phyloP scores from a whole-genome alignment of 2,329 filamentous ascomycete genomes.

The Epichloe sylvatica region DNA sequence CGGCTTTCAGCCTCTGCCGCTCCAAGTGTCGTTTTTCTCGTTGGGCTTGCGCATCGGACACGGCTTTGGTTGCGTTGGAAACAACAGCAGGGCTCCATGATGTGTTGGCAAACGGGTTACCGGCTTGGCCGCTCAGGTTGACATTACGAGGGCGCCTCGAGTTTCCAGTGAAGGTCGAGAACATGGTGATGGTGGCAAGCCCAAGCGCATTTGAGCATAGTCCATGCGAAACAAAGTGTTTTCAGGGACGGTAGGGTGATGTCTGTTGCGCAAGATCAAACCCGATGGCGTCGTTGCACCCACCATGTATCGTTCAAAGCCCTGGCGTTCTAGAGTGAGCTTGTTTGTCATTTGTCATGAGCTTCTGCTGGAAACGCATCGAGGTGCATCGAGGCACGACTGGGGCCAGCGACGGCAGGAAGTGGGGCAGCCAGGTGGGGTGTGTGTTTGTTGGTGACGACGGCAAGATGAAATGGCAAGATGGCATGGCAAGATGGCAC shows the following conservation, averaged over 20 bases:
- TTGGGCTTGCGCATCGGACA: slow-evolving; percentile 79
- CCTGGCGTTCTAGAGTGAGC: neutral
- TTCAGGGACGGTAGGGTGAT: neutral
- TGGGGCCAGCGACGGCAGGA: neutral
- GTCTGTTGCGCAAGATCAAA: neutral
- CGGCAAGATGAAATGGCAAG: neutral
- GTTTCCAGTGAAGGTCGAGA: slow-evolving; percentile 79
- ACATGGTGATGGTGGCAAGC: slow-evolving; percentile 44
- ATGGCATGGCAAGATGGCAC: too few relatives aligned
- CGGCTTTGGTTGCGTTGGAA: slow-evolving; percentile 57
- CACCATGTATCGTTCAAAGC: neutral
- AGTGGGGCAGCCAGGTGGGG: neutral
- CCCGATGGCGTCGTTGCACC: neutral
- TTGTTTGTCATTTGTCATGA: neutral
- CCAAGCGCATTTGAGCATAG: neutral
- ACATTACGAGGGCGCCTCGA: slow-evolving; percentile 79
- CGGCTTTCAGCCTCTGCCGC: slow-evolving; percentile 60
- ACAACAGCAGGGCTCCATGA: slow-evolving; percentile 42
- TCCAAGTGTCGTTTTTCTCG: slow-evolving; percentile 69
- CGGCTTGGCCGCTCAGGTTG: slow-evolving; percentile 75
- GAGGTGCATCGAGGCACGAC: neutral
- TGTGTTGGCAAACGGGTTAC: slow-evolving; percentile 63
- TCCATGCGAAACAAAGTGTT: neutral
- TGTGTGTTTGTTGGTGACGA: neutral
- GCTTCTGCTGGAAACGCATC: neutral